Evolutionary conservation across 2,329 filamentous ascomycete genomes (phyloP), one percentile per base, ranked within the genome.

Genomic region (Gnomoniopsis smithogilvyi): DNA sequence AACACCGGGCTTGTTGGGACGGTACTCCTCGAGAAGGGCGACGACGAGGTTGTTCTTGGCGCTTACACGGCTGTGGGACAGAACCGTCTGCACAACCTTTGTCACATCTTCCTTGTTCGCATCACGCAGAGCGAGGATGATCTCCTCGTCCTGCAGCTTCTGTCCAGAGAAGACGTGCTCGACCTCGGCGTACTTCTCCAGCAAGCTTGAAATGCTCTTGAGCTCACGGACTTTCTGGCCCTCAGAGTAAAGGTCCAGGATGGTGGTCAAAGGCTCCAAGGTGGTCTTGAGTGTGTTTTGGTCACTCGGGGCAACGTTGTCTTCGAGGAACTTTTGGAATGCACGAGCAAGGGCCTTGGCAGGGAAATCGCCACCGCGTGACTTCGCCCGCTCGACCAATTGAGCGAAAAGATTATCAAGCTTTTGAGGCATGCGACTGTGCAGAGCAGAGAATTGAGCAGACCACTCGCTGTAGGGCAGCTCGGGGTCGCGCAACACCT

Each of bases 391-490:
- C 60, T 98, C 94, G 54, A 98, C 89, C 48, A 96, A 88, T 68
- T 95, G 90, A 14, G 88, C 86, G 65, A 99, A 88, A 64, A 85
- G 87, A 22, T 86, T 74, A 67, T 97, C 93, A 33, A 99, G 86
- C 78, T 94, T 97, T 72, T 94, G 89, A 0, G 95, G 95, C 90
- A 98, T 99, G 68, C 95, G 90, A 7, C 93, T 91, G 75, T 98
- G 94, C n/a, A 99, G 84, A 22, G 95, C 95, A 51, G 95, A 96
- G 66, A 96, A 95, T 71, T 98, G 92, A 6, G 94, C 90, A 64
- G 90, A 92, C 91, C 94, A 99, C 75, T 99, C 92, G 73, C 94
- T 92, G 72, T 95, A 99, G 1, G 95, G 95, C 63, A 99, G 83
- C 68, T 97, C 93, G 1, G 90, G 87, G 69, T 96, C 86, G 46